Evolutionary conservation across 805 yeast species (phyloP), one percentile per base, ranked within the genome.

Genomic region (Brettanomyces naardenensis): DNA sequence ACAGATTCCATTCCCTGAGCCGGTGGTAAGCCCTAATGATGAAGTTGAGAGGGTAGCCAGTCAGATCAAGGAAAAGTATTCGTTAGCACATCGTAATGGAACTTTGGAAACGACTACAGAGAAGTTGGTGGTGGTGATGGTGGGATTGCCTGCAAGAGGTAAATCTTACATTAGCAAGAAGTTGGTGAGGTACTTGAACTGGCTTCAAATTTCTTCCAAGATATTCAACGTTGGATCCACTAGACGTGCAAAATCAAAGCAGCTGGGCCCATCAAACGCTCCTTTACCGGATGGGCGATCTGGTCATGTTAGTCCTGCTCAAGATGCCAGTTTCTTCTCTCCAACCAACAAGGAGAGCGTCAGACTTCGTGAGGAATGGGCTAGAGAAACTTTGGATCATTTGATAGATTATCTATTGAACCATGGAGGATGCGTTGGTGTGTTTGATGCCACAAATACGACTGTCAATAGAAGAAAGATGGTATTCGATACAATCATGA

Each of bases 201-300:
- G 96, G 95, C 73, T 88, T 28, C 95, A 89, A 61, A 94, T 89
- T 51, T 87, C 84, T 48, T 80, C 95, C 42, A 71, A 81, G 45
- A 89, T 90, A 7, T 90, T 92, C 66, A 90, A 90, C 53, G 98
- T 92, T 22, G 98, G 98, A 1, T 85, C 92, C 51, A 90, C 97
- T 0, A 72, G 98, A 51, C 70, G 97, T 52, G 75, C 77, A 45
- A 88, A 83, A 44, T 71, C 75, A 10, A 65, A 67, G 25, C 17
- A 28, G 11, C 17, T 32, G n/a, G 66, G 69, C 40, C 92, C 92
- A 1, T 82, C 85, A 21, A 65, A 61, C 21, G 68, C 69, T 6
- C 94, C 94, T 5, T 53, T 76, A 23, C 73, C 78, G 0, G 80
- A 72, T 43, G 42, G 48, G 4, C 15, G 15, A 5, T 14, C 28